These are phyloP conservation scores for Nakataea oryzae DNA, from an alignment of 2,329 filamentous ascomycete species.

Conservation along the genomic window DNA sequence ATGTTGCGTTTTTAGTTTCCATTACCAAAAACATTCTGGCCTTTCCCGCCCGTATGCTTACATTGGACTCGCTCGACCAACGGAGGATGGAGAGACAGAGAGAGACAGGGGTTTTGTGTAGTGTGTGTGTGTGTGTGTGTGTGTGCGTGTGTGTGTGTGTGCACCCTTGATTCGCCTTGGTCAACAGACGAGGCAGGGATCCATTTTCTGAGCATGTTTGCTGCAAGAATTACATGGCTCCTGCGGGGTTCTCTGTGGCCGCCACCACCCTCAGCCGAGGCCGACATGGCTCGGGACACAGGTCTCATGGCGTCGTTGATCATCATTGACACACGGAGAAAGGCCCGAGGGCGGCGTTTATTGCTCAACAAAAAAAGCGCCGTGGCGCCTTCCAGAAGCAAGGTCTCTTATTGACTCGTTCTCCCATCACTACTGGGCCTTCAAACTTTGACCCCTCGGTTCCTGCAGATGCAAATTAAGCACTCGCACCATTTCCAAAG, in stretches of 20 bases:
- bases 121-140: no score
- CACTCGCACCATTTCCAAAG: not conserved
- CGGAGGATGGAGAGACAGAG: no score
- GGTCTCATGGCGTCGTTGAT: not conserved
- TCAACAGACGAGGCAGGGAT: not conserved
- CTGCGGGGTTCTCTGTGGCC: no score
- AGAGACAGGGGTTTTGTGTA: no score
- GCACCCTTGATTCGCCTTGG: not conserved
- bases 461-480: not conserved
- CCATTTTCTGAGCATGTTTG: not conserved
- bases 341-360: not conserved
- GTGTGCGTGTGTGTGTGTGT: not conserved
- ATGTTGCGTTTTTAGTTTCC: not conserved
- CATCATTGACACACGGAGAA: not conserved
- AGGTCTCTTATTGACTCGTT: not conserved
- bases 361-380: not conserved
- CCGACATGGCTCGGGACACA: not conserved
- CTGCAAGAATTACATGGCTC: not conserved
- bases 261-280: no score
- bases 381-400: not conserved
- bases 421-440: not conserved
- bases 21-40: no score
- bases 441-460: not conserved
- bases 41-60: not conserved
- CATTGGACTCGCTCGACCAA: not conserved